A percentile compares a stretch with the other conserved stretches of the same genome.
Evolutionary conservation across 2,329 filamentous ascomycete species (phyloP).

Genomic region (Verticillium isaacii): DNA sequence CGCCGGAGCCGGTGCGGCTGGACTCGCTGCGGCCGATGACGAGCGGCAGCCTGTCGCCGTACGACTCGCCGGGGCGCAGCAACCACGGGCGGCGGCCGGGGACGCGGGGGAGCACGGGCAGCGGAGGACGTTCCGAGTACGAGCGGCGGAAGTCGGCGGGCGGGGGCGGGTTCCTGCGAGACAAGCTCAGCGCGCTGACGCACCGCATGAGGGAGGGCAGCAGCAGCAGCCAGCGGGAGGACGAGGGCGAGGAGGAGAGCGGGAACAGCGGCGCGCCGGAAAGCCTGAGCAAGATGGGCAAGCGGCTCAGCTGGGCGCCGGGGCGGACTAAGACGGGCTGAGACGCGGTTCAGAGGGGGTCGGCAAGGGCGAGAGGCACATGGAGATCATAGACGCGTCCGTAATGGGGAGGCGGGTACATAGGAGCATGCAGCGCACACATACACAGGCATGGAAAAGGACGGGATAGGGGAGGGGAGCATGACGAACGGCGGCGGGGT

Average conservation of each 20-base stretch:
- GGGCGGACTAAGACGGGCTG: constrained; percentile 3
- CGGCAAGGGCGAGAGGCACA: background rate
- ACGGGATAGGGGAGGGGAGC: background rate
- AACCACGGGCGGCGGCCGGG: constrained; percentile 11
- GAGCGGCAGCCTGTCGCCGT: constrained; percentile 16
- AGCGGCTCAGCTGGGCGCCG: constrained; percentile 6
- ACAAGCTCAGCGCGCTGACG: constrained; percentile 27
- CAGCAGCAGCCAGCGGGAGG: constrained; percentile 7
- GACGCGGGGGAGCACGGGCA: constrained; percentile 2
- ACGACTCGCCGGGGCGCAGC: constrained; percentile 10
- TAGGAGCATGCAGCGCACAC: background rate
- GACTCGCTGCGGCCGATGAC: constrained; percentile 16
- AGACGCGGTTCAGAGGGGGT: background rate
- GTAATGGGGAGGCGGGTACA: background rate
- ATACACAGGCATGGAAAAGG: background rate
- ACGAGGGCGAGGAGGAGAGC: constrained; percentile 10
- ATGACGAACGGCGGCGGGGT: background rate
- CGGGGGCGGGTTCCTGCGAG: constrained; percentile 25
- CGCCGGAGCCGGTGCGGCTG: constrained; percentile 13
- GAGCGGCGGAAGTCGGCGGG: constrained; percentile 20
- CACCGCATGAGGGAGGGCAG: constrained; percentile 16
- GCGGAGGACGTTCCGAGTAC: constrained; percentile 9
- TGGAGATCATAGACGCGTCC: background rate
- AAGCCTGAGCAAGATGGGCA: background rate
- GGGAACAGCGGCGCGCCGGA: constrained; percentile 2